Percentiles rank a stretch among this genome's conserved stretches.
phyloP scores from a whole-genome alignment of 768 basidiomycete species.

The Pleurotus tuoliensis region DNA sequence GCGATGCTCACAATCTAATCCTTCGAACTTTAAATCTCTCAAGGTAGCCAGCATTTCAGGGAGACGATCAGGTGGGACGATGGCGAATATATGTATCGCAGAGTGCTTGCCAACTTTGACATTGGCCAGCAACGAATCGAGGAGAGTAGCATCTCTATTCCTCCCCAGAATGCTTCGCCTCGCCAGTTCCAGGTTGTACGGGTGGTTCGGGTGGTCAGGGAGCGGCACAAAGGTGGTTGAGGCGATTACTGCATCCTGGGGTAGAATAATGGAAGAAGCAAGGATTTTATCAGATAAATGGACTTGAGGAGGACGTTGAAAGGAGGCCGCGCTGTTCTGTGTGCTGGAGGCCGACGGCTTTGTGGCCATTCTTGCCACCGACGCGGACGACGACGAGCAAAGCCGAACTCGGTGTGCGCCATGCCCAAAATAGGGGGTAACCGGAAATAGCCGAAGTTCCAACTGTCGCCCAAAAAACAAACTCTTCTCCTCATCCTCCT shows the following conservation, averaged over 20 bases:
- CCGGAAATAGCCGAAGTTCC: slow-evolving; percentile 2
- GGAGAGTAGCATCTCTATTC: slow-evolving; percentile 32
- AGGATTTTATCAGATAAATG: slow-evolving; percentile 34
- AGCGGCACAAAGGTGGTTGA: slow-evolving; percentile 41
- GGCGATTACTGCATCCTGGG: slow-evolving; percentile 35
- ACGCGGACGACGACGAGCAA: too few relatives aligned
- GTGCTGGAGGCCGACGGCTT: background rate
- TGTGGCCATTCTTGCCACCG: background rate
- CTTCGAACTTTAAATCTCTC: slow-evolving; percentile 39
- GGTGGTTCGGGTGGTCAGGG: slow-evolving; percentile 16
- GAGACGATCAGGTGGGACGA: slow-evolving; percentile 33
- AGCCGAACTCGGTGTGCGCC: too few relatives aligned
- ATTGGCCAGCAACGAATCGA: slow-evolving; percentile 48
- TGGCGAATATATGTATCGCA: slow-evolving; percentile 56
- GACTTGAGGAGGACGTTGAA: slow-evolving; percentile 1
- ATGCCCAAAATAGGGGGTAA: background rate
- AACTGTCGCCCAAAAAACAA: background rate
- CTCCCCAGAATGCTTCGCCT: slow-evolving; percentile 43
- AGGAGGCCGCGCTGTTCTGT: background rate
- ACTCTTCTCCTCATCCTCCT: slow-evolving; percentile 20
- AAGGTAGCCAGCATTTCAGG: slow-evolving; percentile 29
- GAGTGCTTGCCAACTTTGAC: slow-evolving; percentile 41
- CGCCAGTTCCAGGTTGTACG: slow-evolving; percentile 44
- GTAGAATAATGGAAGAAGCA: slow-evolving; percentile 43
- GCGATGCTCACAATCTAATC: slow-evolving; percentile 44